phyloP scores from a whole-genome alignment of 2,329 filamentous ascomycete species.

The Mycosphaerella arachidis region DNA sequence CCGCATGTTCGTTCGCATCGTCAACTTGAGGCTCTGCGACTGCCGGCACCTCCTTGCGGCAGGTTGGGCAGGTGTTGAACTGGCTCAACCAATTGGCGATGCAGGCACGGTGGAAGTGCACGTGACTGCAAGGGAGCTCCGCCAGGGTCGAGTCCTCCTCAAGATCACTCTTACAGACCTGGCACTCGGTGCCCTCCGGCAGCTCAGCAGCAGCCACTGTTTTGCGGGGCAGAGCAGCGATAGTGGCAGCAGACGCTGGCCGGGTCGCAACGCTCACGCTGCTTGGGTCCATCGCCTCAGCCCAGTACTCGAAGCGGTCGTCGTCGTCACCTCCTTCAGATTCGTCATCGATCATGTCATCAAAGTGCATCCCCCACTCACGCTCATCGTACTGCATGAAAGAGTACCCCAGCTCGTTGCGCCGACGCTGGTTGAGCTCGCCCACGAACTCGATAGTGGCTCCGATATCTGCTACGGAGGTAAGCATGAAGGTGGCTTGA shows the following conservation, averaged over 20 bases:
- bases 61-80: conserved; percentile 22
- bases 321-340: conserved; percentile 6
- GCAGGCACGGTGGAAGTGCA: conserved; percentile 19
- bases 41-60: conserved; percentile 16
- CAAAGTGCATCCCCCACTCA: conserved; percentile 22
- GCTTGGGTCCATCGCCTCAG: conserved; percentile 24
- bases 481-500: conserved; percentile 13
- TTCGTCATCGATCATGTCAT: conserved; percentile 24
- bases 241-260: conserved; percentile 18
- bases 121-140: conserved; percentile 23
- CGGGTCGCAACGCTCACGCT: conserved; percentile 10
- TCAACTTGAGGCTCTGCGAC: conserved; percentile 4
- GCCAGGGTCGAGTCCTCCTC: conserved; percentile 14
- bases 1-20: not conserved
- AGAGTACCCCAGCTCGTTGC: conserved; percentile 14
- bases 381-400: conserved; percentile 29
- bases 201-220: conserved; percentile 9
- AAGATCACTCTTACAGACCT: conserved; percentile 17
- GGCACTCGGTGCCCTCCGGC: conserved; percentile 10
- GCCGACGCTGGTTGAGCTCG: conserved; percentile 18
- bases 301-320: conserved; percentile 19
- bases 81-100: conserved; percentile 21
- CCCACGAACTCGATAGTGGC: conserved; percentile 14
- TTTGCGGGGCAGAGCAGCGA: conserved; percentile 19
- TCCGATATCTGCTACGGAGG: conserved; percentile 3